Evolutionary conservation across 768 basidiomycete genomes (phyloP).

Genomic region (Lactifluus piperatus): DNA sequence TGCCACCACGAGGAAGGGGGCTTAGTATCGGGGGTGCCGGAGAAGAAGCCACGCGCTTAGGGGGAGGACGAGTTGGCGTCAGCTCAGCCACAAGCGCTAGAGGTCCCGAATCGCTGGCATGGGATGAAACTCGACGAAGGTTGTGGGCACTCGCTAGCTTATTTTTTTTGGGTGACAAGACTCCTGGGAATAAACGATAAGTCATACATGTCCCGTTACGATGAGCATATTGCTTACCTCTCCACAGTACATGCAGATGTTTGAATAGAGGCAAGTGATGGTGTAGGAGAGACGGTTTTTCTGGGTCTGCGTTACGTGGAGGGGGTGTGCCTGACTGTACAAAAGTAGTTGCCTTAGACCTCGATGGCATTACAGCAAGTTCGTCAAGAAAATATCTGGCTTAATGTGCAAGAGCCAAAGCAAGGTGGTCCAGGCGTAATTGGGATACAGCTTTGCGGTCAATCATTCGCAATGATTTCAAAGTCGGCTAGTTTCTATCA

Average conservation of each 20-base stretch:
- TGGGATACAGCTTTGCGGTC: background rate
- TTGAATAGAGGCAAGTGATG: background rate
- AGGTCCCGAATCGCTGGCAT: no score
- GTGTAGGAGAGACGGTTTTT: background rate
- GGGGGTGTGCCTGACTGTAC: background rate
- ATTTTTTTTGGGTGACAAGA: no score
- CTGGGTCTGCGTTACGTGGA: background rate
- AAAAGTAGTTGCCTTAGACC: background rate
- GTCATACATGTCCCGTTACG: no score
- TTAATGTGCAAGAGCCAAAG: background rate
- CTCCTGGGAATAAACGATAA: no score
- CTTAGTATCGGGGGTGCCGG: background rate
- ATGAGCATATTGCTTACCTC: no score
- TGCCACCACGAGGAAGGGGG: background rate
- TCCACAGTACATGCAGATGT: background rate
- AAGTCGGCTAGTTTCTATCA: background rate
- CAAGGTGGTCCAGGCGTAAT: background rate
- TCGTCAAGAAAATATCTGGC: background rate
- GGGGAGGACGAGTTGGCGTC: background rate
- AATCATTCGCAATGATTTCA: background rate
- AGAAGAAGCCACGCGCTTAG: background rate
- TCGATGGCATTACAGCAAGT: conserved; percentile 1
- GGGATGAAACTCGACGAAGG: no score
- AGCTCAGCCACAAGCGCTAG: background rate
- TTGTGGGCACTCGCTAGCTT: no score